Percentiles rank a stretch among this genome's conserved stretches.
phyloP scores from a whole-genome alignment of 768 basidiomycete genomes.

The Lactarius sp. region DNA sequence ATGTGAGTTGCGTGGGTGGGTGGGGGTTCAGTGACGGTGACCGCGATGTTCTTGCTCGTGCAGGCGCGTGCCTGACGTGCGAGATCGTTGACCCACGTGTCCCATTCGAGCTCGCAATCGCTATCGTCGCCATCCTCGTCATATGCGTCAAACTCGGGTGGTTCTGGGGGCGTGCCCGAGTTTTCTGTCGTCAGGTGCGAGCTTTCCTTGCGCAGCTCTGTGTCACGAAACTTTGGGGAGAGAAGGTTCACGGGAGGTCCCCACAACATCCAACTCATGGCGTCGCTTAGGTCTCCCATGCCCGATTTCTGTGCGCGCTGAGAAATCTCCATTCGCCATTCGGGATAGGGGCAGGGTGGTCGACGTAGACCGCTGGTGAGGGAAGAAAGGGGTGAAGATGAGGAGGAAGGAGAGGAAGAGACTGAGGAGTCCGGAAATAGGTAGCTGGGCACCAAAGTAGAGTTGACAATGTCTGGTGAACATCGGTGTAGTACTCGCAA shows the following conservation, averaged over 20 bases:
- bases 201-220: background rate
- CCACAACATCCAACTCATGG: conserved; percentile 22
- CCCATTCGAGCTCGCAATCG: conserved; percentile 29
- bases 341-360: conserved; percentile 26
- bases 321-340: conserved; percentile 28
- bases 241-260: background rate
- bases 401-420: conserved; percentile 6
- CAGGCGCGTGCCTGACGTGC: conserved; percentile 17
- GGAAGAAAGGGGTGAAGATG: background rate
- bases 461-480: conserved; percentile 13
- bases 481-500: conserved; percentile 25
- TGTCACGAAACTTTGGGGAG: background rate
- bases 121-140: conserved; percentile 14
- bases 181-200: background rate
- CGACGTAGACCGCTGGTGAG: background rate
- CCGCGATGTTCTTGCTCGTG: background rate
- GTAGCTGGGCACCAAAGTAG: conserved; percentile 20
- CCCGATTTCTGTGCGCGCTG: conserved; percentile 26
- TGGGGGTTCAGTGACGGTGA: background rate
- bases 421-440: conserved; percentile 1
- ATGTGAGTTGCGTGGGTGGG: background rate
- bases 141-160: conserved; percentile 4
- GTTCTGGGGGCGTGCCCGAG: background rate
- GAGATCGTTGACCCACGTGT: conserved; percentile 27
- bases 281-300: conserved; percentile 21